Conservation (phyloP, 352 stramenopile species). For the Globisporangium recalcitrans region DNA sequence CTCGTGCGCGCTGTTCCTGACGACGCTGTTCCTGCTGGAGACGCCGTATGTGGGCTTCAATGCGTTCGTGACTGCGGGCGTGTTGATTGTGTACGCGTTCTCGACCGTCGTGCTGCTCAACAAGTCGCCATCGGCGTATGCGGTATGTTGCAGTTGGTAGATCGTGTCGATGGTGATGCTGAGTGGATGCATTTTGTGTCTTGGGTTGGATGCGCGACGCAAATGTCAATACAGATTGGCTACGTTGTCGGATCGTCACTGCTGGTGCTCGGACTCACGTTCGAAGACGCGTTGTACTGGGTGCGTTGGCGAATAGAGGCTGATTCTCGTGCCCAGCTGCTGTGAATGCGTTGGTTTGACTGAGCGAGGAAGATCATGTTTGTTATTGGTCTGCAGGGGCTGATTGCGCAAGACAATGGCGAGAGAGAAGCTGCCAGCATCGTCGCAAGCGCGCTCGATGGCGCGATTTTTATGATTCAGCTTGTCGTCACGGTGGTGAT, state of each 20-base stretch:
- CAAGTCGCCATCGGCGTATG: constrained; percentile 77
- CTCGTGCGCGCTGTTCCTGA: constrained; percentile 50
- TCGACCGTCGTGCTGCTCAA: constrained; percentile 72
- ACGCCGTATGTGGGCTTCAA: constrained; percentile 69
- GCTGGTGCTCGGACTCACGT: constrained; percentile 59
- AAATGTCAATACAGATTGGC: constrained; percentile 43
- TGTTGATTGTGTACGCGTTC: constrained; percentile 72
- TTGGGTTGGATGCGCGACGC: background rate
- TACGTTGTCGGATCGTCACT: constrained; percentile 65
- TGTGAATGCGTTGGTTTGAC: background rate
- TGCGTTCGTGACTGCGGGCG: constrained; percentile 47
- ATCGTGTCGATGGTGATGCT: background rate
- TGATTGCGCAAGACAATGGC: constrained; percentile 33
- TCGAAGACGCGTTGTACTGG: constrained; percentile 70
- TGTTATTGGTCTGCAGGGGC: constrained; percentile 20
- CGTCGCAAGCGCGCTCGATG: constrained; percentile 44
- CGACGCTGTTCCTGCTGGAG: constrained; percentile 67
- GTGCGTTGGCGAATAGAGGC: constrained; percentile 18
- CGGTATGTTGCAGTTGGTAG: constrained; percentile 27
- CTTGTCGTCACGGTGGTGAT: constrained; percentile 52
- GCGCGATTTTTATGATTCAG: constrained; percentile 57
- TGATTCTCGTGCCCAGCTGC: background rate
- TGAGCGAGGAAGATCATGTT: background rate
- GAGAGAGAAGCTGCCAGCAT: constrained; percentile 31
- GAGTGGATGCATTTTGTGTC: background rate